phyloP scores from a whole-genome alignment of 176 grass and related monocot genomes.

The Poa annua region DNA sequence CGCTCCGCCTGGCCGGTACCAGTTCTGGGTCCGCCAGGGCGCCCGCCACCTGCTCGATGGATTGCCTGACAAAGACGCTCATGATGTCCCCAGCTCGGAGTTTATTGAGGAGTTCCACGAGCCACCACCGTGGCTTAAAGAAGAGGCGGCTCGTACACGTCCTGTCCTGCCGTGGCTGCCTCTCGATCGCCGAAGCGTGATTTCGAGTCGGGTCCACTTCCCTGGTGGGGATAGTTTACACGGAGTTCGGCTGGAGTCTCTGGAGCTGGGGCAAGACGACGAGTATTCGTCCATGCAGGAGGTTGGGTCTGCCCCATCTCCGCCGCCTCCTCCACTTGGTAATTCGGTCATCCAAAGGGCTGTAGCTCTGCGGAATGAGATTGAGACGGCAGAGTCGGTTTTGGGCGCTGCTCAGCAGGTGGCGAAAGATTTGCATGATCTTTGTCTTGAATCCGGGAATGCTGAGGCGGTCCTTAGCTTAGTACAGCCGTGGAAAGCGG shows the following conservation, averaged over 20 bases:
- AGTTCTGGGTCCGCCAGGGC: constrained; percentile 53
- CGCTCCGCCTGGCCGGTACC: not conserved
- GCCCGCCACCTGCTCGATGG: constrained; percentile 81
- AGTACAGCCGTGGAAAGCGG: constrained; percentile 71
- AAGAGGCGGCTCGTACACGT: constrained; percentile 21
- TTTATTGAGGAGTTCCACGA: constrained; percentile 50
- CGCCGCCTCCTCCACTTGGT: constrained; percentile 31
- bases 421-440: constrained; percentile 54
- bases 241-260: not conserved
- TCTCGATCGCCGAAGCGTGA: constrained; percentile 41
- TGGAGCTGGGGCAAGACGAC: constrained; percentile 34
- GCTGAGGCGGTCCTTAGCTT: constrained; percentile 56
- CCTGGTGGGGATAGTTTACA: not conserved
- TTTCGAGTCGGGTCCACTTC: not conserved
- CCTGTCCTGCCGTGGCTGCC: constrained; percentile 69
- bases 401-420: constrained; percentile 44
- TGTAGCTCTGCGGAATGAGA: constrained; percentile 47
- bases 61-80: constrained; percentile 41
- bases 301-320: not conserved
- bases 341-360: constrained; percentile 25
- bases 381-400: constrained; percentile 44
- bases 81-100: constrained; percentile 13
- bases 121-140: constrained; percentile 56
- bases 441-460: constrained; percentile 65
- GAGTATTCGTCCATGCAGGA: constrained; percentile 43